phyloP scores from a whole-genome alignment of 108 stramenopile genomes.

The Pinguiococcus pyrenoidosus region DNA sequence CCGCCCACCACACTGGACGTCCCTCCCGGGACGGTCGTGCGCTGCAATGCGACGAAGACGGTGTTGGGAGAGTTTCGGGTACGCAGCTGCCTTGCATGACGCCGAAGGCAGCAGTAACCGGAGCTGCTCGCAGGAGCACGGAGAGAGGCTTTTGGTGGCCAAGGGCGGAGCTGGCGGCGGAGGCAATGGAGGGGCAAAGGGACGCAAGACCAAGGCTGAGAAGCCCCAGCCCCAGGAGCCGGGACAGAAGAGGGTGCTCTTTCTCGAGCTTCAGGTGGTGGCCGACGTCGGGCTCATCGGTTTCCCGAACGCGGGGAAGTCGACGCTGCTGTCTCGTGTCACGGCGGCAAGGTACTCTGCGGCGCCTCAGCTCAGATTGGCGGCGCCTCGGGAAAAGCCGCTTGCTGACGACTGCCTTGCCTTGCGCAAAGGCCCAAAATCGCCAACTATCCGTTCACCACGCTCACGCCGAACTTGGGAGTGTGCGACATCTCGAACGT shows the following conservation, averaged over 20 bases:
- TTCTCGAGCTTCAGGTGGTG: slow-evolving; percentile 62
- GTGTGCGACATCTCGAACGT: slow-evolving; percentile 61
- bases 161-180: slow-evolving; percentile 70
- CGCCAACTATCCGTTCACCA: slow-evolving; percentile 87
- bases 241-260: slow-evolving; percentile 59
- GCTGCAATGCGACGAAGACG: slow-evolving; percentile 57
- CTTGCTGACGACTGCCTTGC: no score
- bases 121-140: no score
- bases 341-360: slow-evolving; percentile 57
- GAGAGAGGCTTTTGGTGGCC: slow-evolving; percentile 61
- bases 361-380: no score
- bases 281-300: slow-evolving; percentile 89
- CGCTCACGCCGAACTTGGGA: slow-evolving; percentile 77
- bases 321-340: slow-evolving; percentile 58
- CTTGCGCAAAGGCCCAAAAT: slow-evolving; percentile 71
- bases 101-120: no score
- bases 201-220: slow-evolving; percentile 47
- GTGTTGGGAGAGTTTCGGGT: slow-evolving; percentile 66
- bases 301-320: slow-evolving; percentile 84
- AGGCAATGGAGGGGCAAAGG: slow-evolving; percentile 43
- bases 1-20: no score
- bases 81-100: no score
- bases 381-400: no score
- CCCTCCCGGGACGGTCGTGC: slow-evolving; percentile 70
- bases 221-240: slow-evolving; percentile 56